phyloP scores from a whole-genome alignment of 2,329 filamentous ascomycete species.

The Cladosporium sp. region DNA sequence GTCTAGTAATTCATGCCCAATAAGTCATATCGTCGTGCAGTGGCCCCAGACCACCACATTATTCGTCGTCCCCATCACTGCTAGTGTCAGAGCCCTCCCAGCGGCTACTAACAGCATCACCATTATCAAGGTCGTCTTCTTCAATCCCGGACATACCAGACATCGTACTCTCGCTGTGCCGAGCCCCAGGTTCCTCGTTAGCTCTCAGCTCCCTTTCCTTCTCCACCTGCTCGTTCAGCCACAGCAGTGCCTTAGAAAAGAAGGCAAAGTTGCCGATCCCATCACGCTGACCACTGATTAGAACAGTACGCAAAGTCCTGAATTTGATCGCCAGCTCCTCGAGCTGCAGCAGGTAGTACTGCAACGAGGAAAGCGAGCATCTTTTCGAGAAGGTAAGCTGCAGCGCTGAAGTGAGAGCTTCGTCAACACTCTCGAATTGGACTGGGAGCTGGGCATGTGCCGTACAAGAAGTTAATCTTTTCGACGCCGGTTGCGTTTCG shows the following conservation, averaged over 20 bases:
- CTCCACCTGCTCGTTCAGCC: slow-evolving; percentile 13
- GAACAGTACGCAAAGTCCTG: background rate
- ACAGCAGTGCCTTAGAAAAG: background rate
- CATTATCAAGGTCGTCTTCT: background rate
- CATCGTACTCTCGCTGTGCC: no score
- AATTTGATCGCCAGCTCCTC: background rate
- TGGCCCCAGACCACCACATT: background rate
- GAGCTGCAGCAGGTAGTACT: slow-evolving; percentile 7
- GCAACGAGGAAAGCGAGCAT: background rate
- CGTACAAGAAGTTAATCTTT: background rate
- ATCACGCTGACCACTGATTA: background rate
- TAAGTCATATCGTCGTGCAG: background rate
- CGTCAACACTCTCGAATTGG: slow-evolving; percentile 16
- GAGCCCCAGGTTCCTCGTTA: background rate
- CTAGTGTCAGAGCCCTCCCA: background rate
- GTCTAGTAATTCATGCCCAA: background rate
- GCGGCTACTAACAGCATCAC: background rate
- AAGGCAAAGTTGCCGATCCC: background rate
- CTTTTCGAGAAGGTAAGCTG: background rate
- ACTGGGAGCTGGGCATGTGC: background rate
- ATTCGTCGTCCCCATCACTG: background rate
- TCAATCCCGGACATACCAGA: background rate
- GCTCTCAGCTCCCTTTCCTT: slow-evolving; percentile 6
- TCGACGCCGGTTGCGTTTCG: slow-evolving; percentile 6
- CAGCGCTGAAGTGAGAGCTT: slow-evolving; percentile 15